Evolutionary conservation across 148 eudicot genomes (phyloP).

Genomic region (Fagopyrum esculentum): DNA sequence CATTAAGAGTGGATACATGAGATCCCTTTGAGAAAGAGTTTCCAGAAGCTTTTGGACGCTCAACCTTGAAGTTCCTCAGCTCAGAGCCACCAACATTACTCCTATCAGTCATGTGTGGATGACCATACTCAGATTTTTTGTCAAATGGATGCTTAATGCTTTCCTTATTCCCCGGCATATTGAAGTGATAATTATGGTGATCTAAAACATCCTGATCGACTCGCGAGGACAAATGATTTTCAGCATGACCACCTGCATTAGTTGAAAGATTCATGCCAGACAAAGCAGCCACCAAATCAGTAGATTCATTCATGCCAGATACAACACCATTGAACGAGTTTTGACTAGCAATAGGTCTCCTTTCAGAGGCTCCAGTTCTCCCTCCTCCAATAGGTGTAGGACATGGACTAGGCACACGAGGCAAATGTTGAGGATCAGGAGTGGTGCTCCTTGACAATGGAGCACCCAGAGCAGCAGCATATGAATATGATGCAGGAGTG

Average conservation of each 20-base stretch:
- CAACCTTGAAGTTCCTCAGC: slow-evolving; percentile 35
- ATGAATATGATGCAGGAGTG: slow-evolving; percentile 48
- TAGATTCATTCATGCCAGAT: slow-evolving; percentile 38
- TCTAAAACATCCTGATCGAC: slow-evolving; percentile 43
- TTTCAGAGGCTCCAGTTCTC: slow-evolving; percentile 45
- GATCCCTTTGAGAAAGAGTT: slow-evolving; percentile 10
- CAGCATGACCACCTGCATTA: slow-evolving; percentile 42
- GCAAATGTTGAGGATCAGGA: slow-evolving; percentile 80
- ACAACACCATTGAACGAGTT: slow-evolving; percentile 51
- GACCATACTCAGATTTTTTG: slow-evolving; percentile 42
- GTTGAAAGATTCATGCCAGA: slow-evolving; percentile 68
- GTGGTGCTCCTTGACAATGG: slow-evolving; percentile 89
- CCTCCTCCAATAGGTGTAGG: slow-evolving; percentile 89
- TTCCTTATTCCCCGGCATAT: slow-evolving; percentile 41
- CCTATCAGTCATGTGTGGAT: slow-evolving; percentile 37
- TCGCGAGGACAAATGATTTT: slow-evolving; percentile 34
- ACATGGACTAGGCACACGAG: slow-evolving; percentile 89
- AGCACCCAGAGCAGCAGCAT: slow-evolving; percentile 84
- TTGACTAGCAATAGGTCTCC: slow-evolving; percentile 39
- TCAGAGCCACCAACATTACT: slow-evolving; percentile 37
- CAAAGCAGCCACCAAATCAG: slow-evolving; percentile 63
- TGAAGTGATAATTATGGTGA: slow-evolving; percentile 39
- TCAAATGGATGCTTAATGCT: slow-evolving; percentile 28
- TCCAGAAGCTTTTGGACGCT: slow-evolving; percentile 30
- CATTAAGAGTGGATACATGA: slow-evolving; percentile 23